Base-by-base conservation (phyloP, 2,329 filamentous ascomycete genomes). In the Colletotrichum lupini region DNA sequence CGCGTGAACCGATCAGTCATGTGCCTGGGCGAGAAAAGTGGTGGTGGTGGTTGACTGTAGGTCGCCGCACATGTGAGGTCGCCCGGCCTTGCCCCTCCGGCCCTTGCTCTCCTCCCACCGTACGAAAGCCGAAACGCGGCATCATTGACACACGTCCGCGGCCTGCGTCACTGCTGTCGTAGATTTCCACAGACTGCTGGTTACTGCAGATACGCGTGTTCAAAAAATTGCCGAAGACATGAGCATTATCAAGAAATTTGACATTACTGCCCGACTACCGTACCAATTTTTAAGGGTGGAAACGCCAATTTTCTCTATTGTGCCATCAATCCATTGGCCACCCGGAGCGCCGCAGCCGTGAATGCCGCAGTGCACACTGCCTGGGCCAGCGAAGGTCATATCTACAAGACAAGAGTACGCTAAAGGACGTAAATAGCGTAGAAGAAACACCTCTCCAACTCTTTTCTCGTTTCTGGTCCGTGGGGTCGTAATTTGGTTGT, bases 371-470 rank as follows among this genome's bases (percentile, higher is more conserved):
- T 60, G 67, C 71, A 58, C 67, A 73, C 71, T 70, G 67, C 71
- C 56, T 35, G 58, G 62, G 26, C 66, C 32, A 61, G 46, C 26
- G 53, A 74, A 59, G 68, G 64, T 64, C 69, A 69, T 53, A 65
- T 69, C 59, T 74, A 74, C 69, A 66, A 63, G 69, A 57, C 72
- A 67, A 68, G 58, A 64, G 59, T 56, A 64, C 72, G 72, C 72
- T 72, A 72, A 68, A 61, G 32, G 69, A 73, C 69, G 69, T 73
- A 73, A 66, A 73, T 61, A 74, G 73, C 65, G 65, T 22, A 69
- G 56, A 73, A 64, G 59, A 53, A 68, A 8, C 4, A 26, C 42
- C 32, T 56, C 59, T 60, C 63, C 68, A 56, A 55, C 58, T 68
- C 53, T 74, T 64, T 56, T 52, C 56, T 68, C 42, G 49, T 35